Conservation (phyloP, 2,329 filamentous ascomycete species). For the Chaetomium olivaceum region DNA sequence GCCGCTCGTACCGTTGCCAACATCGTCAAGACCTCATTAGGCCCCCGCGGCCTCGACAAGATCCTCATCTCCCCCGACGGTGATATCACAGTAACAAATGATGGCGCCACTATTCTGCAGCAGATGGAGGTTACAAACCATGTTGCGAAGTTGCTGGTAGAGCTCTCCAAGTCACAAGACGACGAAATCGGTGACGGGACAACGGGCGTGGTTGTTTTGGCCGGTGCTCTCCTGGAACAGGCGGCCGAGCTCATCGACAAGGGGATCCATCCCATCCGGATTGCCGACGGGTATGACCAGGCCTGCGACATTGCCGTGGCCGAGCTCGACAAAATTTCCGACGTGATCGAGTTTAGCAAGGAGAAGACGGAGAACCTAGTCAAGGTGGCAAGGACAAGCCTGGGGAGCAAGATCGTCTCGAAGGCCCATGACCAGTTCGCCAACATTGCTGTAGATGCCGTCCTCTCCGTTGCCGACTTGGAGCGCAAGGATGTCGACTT, state of each 20-base stretch:
- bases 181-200: conserved; percentile 99
- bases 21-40: conserved; percentile 95
- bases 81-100: conserved; percentile 98
- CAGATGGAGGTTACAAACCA: conserved; percentile 99
- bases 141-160: conserved; percentile 93
- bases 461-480: conserved; percentile 92
- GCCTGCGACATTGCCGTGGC: conserved; percentile 95
- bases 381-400: conserved; percentile 91
- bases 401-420: conserved; percentile 98
- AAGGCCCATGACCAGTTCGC: conserved; percentile 98
- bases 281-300: conserved; percentile 96
- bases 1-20: conserved; percentile 94
- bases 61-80: conserved; percentile 98
- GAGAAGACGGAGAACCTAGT: conserved; percentile 81
- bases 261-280: conserved; percentile 97
- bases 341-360: conserved; percentile 81
- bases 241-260: conserved; percentile 98
- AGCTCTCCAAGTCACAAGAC: conserved; percentile 97
- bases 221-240: conserved; percentile 92
- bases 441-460: conserved; percentile 94
- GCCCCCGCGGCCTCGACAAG: conserved; percentile 95
- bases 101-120: conserved; percentile 93
- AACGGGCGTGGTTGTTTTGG: conserved; percentile 94
- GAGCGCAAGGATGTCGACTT: conserved; percentile 98
- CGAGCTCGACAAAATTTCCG: conserved; percentile 90